Conservation (phyloP, 495 filamentous ascomycete species). For the Tuber indicum region DNA sequence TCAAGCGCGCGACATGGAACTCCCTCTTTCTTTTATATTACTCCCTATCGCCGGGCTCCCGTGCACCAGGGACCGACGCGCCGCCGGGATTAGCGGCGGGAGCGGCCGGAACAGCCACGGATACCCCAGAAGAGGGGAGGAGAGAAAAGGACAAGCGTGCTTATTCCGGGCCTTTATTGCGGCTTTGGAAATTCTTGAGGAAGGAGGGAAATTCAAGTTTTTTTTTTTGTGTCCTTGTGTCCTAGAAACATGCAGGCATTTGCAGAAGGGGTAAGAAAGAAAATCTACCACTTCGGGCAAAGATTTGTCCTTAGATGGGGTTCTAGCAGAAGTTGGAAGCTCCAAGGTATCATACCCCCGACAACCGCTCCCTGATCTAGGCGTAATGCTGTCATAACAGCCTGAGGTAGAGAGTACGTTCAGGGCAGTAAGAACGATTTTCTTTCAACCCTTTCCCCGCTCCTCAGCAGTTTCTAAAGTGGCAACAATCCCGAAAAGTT, state of each 20-base stretch:
- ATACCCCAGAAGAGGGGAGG: neutral
- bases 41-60: neutral
- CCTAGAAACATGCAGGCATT: neutral
- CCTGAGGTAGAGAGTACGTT: neutral
- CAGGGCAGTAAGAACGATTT: neutral
- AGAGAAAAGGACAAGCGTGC: neutral
- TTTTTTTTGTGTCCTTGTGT: neutral
- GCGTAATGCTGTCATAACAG: neutral
- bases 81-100: neutral
- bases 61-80: neutral
- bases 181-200: neutral
- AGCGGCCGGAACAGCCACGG: neutral
- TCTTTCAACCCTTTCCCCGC: neutral
- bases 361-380: neutral
- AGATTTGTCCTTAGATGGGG: neutral
- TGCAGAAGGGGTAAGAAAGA: neutral
- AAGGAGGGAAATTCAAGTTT: neutral
- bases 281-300: neutral
- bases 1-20: too few relatives aligned
- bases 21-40: too few relatives aligned
- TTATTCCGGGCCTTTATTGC: neutral
- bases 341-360: neutral
- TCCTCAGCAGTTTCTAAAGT: neutral
- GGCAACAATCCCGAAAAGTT: neutral
- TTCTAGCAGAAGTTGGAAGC: neutral